Base-by-base conservation (phyloP, 2,329 filamentous ascomycete species). In the Xylaria arbuscula region DNA sequence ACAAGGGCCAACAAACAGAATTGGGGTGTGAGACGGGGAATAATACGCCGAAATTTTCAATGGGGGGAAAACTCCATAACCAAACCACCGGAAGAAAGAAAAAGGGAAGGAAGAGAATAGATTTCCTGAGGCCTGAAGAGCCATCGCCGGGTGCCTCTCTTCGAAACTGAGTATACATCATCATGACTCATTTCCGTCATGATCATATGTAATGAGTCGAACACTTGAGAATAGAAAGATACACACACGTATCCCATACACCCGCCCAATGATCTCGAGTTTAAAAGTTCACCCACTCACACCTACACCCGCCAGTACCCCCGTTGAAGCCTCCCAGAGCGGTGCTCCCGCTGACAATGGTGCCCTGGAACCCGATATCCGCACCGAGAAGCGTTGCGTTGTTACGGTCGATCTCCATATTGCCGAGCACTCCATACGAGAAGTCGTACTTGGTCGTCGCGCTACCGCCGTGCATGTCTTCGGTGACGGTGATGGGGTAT, bases 381-480 rank as follows among this genome's bases (percentile, higher is more conserved):
- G 88, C 87, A 10, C 78, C 72, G 63, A 88, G 79, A 5, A 87
- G 75, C 67, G 81, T 79, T 2, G 82, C 80, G 47, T 83, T 81
- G 34, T 78, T 78, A 59, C 76, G 73, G 54, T 85, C 76, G 61
- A 89, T 81, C 57, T 79, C 76, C 74, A 84, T 81, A 32, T 83
- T 75, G 32, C 82, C 80, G 57, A 85, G 78, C 65, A 91, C 82
- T 2, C 79, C 79, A 76, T 87, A 86, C 56, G 83, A 82, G 79
- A 86, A 90, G 2, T 86, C 80, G 50, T 85, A 81, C 79, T 91
- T 91, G 72, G 78, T 78, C 13, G 74, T 73, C 7, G 81, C 78
- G 73, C 87, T 77, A 15, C 89, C 89, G 48, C 89, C 89, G 74
- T 91, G 89, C 54, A 87, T 87, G 77, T 91, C 89, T 69, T 86